These are phyloP conservation scores for Penicillium roqueforti DNA, from an alignment of 495 filamentous ascomycete genomes.

Conservation along the genomic window DNA sequence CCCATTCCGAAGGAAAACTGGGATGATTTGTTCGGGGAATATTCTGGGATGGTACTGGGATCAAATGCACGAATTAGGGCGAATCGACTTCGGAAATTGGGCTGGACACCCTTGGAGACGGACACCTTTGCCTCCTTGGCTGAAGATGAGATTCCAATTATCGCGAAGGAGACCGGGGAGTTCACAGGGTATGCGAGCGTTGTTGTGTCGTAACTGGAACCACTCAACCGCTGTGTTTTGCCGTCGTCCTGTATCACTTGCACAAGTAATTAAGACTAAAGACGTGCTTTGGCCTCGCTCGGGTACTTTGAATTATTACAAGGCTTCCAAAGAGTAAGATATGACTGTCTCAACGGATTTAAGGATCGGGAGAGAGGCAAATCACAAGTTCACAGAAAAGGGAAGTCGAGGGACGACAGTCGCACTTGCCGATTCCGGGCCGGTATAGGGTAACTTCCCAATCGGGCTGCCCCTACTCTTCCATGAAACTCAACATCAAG, in stretches of 20 bases:
- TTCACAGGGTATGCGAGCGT: constrained; percentile 15
- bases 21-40: constrained; percentile 29
- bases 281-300: too few relatives aligned
- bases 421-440: constrained; percentile 25
- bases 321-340: too few relatives aligned
- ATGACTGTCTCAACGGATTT: too few relatives aligned
- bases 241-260: too few relatives aligned
- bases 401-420: not conserved
- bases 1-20: constrained; percentile 16
- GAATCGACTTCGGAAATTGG: constrained; percentile 26
- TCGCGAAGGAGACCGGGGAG: constrained; percentile 29
- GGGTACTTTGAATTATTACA: too few relatives aligned
- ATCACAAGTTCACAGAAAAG: not conserved
- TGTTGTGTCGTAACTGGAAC: not conserved
- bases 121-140: constrained; percentile 24
- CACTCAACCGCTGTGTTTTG: too few relatives aligned
- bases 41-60: constrained; percentile 22
- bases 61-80: constrained; percentile 29
- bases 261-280: too few relatives aligned
- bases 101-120: constrained; percentile 37
- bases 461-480: not conserved
- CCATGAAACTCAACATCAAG: not conserved
- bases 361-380: not conserved
- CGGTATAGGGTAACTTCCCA: constrained; percentile 15
- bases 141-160: constrained; percentile 35